Evolutionary conservation across 306 rosid genomes (phyloP).

Genomic region (Ziziphus jujuba): DNA sequence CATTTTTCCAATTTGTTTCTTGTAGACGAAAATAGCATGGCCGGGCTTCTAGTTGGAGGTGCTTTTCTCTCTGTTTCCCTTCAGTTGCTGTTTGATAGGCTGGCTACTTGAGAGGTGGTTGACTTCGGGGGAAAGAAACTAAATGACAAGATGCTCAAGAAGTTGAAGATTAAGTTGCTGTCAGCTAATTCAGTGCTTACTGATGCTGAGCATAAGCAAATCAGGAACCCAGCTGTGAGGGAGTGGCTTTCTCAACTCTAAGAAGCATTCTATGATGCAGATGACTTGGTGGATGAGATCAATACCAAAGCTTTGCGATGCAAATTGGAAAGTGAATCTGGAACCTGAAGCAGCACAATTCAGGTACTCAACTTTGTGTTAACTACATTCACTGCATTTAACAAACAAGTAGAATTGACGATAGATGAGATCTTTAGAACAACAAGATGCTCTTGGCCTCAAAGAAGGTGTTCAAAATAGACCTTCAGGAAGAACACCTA

Average conservation of each 20-base stretch:
- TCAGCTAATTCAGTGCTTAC: neutral
- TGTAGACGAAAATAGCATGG: neutral
- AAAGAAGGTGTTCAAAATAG: neutral
- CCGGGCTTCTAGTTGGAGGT: constrained; percentile 4
- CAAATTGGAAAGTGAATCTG: neutral
- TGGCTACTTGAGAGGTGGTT: neutral
- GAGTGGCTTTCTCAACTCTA: constrained; percentile 17
- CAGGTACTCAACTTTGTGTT: neutral
- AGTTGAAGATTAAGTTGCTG: constrained; percentile 1
- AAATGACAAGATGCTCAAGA: neutral
- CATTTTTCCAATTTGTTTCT: too few species aligned
- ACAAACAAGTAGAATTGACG: neutral
- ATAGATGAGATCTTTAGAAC: neutral
- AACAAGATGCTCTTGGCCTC: neutral
- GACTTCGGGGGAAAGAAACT: constrained; percentile 6
- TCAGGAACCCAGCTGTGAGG: neutral
- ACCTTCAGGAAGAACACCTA: neutral
- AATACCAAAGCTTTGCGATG: neutral
- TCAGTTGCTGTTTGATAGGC: constrained; percentile 12
- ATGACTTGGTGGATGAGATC: constrained; percentile 23
- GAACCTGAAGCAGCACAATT: neutral
- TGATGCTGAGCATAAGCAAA: constrained; percentile 27
- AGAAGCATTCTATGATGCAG: constrained; percentile 6
- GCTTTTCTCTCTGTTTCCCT: constrained; percentile 21
- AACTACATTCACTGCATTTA: neutral